These are phyloP conservation scores for Aspergillus campestris DNA, from an alignment of 495 filamentous ascomycete species.

Conservation along the genomic window DNA sequence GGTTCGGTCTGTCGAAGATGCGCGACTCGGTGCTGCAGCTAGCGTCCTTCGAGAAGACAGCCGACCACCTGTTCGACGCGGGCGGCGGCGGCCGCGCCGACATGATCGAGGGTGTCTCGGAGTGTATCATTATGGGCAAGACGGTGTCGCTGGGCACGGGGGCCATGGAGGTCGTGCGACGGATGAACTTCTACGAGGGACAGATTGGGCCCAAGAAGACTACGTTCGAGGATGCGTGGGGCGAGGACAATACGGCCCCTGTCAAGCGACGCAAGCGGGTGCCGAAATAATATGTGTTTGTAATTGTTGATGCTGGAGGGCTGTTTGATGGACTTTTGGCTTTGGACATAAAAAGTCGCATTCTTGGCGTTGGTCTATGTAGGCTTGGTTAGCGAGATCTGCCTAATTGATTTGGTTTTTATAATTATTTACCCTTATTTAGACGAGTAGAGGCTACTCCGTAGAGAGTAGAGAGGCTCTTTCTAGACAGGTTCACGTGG, in stretches of 20 bases:
- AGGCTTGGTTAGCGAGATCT: no score
- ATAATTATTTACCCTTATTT: no score
- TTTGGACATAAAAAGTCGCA: background rate
- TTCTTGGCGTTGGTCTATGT: conserved; percentile 14
- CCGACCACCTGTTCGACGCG: conserved; percentile 94
- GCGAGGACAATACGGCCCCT: conserved; percentile 27
- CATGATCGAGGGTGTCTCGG: conserved; percentile 81
- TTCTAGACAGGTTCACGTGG: no score
- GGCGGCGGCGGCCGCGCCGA: conserved; percentile 85
- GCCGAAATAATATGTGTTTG: conserved; percentile 8
- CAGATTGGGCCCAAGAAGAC: conserved; percentile 57
- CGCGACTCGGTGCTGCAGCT: conserved; percentile 89
- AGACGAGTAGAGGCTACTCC: no score
- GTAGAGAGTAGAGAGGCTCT: no score
- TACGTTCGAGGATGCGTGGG: conserved; percentile 72
- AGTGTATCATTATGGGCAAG: conserved; percentile 98
- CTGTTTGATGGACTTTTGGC: background rate
- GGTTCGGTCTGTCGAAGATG: conserved; percentile 96
- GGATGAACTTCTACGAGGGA: conserved; percentile 57
- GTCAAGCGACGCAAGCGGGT: conserved; percentile 11
- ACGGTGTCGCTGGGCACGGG: conserved; percentile 85
- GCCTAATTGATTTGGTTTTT: no score
- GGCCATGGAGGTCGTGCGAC: conserved; percentile 76
- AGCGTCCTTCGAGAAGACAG: conserved; percentile 96
- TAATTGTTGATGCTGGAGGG: background rate